Conservation (phyloP, 768 basidiomycete species). For the Dioszegia aurantiaca region DNA sequence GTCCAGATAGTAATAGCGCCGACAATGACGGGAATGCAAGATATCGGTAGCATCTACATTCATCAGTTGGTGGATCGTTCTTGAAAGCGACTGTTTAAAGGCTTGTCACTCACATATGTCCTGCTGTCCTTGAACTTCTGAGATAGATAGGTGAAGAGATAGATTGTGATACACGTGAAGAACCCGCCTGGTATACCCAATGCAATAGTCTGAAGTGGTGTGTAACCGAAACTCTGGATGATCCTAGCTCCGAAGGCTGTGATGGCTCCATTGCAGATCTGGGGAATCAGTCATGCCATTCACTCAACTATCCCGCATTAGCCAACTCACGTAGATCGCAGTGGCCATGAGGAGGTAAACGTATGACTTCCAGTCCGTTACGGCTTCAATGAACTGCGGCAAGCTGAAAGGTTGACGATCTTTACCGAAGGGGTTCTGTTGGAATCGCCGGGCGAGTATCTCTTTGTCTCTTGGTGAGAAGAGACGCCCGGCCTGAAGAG, state of each 20-base stretch:
- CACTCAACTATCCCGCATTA: background rate
- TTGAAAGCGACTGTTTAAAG: too few species aligned
- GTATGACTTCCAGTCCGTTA: constrained; percentile 50
- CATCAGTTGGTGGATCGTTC: background rate
- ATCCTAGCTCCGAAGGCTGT: constrained; percentile 53
- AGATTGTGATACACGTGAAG: constrained; percentile 50
- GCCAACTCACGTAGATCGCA: constrained; percentile 39
- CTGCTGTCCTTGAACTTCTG: constrained; percentile 39
- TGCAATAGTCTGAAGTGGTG: constrained; percentile 41
- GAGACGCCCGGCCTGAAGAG: constrained; percentile 40
- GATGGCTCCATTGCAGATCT: constrained; percentile 46
- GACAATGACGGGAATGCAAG: constrained; percentile 52
- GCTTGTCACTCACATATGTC: constrained; percentile 48
- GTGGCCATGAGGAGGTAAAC: constrained; percentile 51
- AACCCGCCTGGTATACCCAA: constrained; percentile 51
- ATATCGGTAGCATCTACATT: constrained; percentile 39
- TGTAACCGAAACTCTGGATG: constrained; percentile 52
- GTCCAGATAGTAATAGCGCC: constrained; percentile 49
- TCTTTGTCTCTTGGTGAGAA: constrained; percentile 45
- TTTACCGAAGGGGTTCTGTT: constrained; percentile 34
- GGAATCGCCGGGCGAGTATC: constrained; percentile 36
- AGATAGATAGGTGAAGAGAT: constrained; percentile 47
- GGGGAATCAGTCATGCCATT: background rate
- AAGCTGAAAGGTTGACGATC: constrained; percentile 35
- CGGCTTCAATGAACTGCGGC: constrained; percentile 47